Evolutionary conservation across 2,329 filamentous ascomycete genomes (phyloP).

Genomic region (Sporothrix curviconia): DNA sequence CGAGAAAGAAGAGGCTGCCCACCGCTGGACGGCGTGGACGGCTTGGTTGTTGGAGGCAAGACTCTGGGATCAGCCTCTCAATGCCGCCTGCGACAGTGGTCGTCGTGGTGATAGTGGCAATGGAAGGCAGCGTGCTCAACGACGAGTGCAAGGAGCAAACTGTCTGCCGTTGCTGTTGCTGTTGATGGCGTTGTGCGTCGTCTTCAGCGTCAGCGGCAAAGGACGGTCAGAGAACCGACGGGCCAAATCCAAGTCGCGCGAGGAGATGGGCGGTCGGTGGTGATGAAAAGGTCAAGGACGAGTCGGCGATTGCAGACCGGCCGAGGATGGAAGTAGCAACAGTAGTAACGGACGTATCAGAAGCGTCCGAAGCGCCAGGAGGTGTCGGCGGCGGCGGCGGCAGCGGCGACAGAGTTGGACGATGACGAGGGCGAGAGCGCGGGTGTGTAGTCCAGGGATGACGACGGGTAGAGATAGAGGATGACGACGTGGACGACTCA

Average conservation of each 20-base stretch:
- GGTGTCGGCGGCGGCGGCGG: too few relatives aligned
- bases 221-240: slow-evolving; percentile 6
- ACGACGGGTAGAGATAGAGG: slow-evolving; percentile 6
- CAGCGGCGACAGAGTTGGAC: slow-evolving; percentile 1
- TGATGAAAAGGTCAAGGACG: neutral
- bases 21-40: neutral
- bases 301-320: neutral
- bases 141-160: slow-evolving; percentile 2
- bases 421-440: neutral
- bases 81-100: neutral
- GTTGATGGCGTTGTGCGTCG: neutral
- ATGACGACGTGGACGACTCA: neutral
- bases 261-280: neutral
- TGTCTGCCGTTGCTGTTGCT: neutral
- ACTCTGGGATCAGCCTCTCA: slow-evolving; percentile 13
- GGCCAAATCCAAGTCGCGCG: neutral
- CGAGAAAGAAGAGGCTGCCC: neutral
- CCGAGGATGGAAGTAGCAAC: neutral
- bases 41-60: neutral
- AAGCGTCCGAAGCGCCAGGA: too few relatives aligned
- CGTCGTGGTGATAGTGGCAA: slow-evolving; percentile 1
- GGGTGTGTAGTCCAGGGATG: neutral
- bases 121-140: slow-evolving; percentile 9
- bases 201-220: slow-evolving; percentile 12
- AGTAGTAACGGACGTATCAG: too few relatives aligned